Base-by-base conservation (phyloP, 495 filamentous ascomycete species). In the Xylaria venustula region DNA sequence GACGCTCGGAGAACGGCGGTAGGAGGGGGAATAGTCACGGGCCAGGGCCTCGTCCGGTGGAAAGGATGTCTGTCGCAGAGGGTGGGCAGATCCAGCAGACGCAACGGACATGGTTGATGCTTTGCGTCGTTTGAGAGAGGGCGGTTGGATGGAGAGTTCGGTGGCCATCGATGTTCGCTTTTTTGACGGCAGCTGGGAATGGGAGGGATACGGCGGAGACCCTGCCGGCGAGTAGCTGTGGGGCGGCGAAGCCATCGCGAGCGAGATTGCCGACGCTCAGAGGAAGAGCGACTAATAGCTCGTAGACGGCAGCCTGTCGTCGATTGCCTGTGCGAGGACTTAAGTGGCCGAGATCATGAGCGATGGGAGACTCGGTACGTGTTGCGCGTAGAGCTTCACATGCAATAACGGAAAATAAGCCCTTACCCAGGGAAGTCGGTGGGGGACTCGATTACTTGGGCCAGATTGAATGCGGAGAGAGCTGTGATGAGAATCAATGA, bases 11-110 rank as follows among this genome's bases (percentile, higher is more conserved):
- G 87, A 88, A 59, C 88, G 84, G 37, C 79, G 78, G 66, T 71
- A 80, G 2, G 71, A 76, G 6, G 71, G 73, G 0, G 71, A 72
- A 17, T 64, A 72, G 51, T 72, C 71, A 4, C 65, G 69, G 47
- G 79, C 73, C 32, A 81, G 69, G 0, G 70, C 65, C 62, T 83
- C 80, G 49, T 83, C 77, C 3, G 85, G 89, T 0, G 91, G 89
- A 73, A 95, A 96, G 0, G 92, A 93, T 49, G 92, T 94, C 67
- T 96, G 91, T 28, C 92, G 89, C 19, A 97, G 87, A 9, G 90
- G 90, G 71, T 95, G 91, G 7, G 81, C 79, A 17, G 85, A 84
- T 34, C 73, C 73, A 20, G 70, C 69, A 28, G 75, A 77, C n/a
- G 71, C 56, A 37, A 75, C 64, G 11, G 84, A 86, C 59, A 81